Evolutionary conservation across 129 eudicot species (phyloP).

Genomic region (Pseudognaphalium luteoalbum): DNA sequence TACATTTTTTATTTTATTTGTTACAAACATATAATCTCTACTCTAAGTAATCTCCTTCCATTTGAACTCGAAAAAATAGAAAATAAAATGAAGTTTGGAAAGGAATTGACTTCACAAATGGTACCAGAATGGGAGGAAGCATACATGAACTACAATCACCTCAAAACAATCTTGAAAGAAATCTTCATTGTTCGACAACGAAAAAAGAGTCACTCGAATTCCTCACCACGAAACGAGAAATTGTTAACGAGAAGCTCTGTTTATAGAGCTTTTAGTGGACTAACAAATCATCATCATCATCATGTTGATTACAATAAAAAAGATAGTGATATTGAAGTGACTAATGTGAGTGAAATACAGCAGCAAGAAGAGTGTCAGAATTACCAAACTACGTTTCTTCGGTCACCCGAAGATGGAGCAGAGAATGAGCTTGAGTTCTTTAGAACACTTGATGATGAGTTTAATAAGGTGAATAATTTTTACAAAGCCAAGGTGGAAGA

Average conservation of each 20-base stretch:
- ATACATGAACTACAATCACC: constrained; percentile 59
- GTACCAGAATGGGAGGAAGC: constrained; percentile 72
- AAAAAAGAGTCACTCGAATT: not conserved
- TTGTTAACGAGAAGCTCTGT: constrained; percentile 34
- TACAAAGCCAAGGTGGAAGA: constrained; percentile 43
- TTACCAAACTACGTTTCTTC: constrained; percentile 26
- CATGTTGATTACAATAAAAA: not conserved
- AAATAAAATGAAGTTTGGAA: constrained; percentile 58
- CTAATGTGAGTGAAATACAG: constrained; percentile 36
- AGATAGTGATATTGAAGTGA: constrained; percentile 40
- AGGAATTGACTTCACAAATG: constrained; percentile 61
- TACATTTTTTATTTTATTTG: too few relatives aligned
- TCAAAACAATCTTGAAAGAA: constrained; percentile 48
- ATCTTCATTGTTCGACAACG: constrained; percentile 30
- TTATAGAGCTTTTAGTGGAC: constrained; percentile 65
- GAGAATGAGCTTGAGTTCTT: constrained; percentile 40
- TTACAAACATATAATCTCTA: too few relatives aligned
- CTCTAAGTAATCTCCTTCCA: too few relatives aligned
- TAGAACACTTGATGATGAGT: constrained; percentile 33
- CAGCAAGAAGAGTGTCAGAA: constrained; percentile 12
- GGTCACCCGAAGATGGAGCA: constrained; percentile 31
- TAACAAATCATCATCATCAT: constrained; percentile 40
- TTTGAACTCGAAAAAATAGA: too few relatives aligned
- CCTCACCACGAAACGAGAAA: not conserved
- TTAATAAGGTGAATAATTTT: constrained; percentile 30